Evolutionary conservation across 78 protist genomes (phyloP), one percentile per base, ranked within the genome.

Genomic region (Dictyostelium firmibasis): DNA sequence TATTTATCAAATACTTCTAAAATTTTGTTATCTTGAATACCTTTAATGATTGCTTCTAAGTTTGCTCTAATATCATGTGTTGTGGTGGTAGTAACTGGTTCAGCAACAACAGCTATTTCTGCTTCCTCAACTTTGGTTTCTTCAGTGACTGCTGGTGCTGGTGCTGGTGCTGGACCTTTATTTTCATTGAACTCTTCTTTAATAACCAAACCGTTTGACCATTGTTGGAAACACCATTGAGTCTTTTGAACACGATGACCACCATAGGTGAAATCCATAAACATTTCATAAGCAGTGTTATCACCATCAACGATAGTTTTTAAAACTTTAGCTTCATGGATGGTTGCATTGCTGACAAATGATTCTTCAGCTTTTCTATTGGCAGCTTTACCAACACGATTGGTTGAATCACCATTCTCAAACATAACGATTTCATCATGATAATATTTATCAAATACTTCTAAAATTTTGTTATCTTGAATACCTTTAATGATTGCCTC

Each of bases 1-100:
- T 83, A 83, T 20, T 64, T 60, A 8, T 83, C 87, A 35, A 83
- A 83, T 83, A 83, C 87, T 64, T 83, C 87, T 50, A 83, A 36
- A 9, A 83, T 83, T n/a, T 33, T 83, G 20, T 38, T 83, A 2
- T 83, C 87, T 62, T 62, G 47, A 83, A 64, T 35, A 31, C 76
- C 76, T 83, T 64, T 83, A 27, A 83, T 64, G 3, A 83, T 18
- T 50, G 62, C 62, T 50, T 50, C 62, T 16, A 50, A 50, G 16
- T 50, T 50, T 50, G 62, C 62, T 50, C 62, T 50, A 16, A 50
- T 50, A 16, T 50, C 62, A 50, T 50, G 62, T n/a, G n/a, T n/a
- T n/a, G n/a, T n/a, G n/a, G n/a, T n/a, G n/a, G n/a, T n/a, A 16
- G 62, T 50, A 16, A 44, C 14, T 50, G 62, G 62, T 50, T 0